Evolutionary conservation across 306 rosid genomes (phyloP).

Genomic region (Rosa chinensis): DNA sequence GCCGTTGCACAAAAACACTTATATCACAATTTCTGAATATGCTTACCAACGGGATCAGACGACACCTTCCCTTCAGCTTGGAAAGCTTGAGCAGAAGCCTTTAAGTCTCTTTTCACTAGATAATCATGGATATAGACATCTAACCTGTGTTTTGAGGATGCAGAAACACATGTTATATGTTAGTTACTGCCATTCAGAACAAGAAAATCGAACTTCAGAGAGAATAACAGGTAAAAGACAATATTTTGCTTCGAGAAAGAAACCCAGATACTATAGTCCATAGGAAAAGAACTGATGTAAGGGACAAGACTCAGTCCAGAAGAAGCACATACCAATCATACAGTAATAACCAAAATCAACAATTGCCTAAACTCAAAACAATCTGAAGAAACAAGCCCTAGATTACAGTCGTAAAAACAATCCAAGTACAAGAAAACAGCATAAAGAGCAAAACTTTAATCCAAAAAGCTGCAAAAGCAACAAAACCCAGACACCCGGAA

Average conservation of each 20-base stretch:
- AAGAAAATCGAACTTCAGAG: constrained; percentile 20
- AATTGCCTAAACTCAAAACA: constrained; percentile 9
- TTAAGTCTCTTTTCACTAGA: constrained; percentile 90
- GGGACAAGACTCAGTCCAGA: background rate
- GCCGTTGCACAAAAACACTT: background rate
- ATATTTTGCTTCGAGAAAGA: background rate
- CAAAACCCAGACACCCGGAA: constrained; percentile 22
- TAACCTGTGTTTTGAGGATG: constrained; percentile 56
- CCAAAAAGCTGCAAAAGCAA: background rate
- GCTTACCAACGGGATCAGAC: constrained; percentile 98
- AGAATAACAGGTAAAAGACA: constrained; percentile 7
- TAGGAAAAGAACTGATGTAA: background rate
- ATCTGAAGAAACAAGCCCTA: constrained; percentile 28
- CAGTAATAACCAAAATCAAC: background rate
- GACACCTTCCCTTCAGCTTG: constrained; percentile 98
- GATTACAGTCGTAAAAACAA: background rate
- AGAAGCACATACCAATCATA: background rate
- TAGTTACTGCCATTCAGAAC: constrained; percentile 11
- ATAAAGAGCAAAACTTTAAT: constrained; percentile 30
- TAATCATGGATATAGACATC: constrained; percentile 99
- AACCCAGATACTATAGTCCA: background rate
- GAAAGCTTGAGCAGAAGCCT: constrained; percentile 97
- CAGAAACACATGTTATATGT: constrained; percentile 22
- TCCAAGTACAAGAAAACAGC: constrained; percentile 3
- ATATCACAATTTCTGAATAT: constrained; percentile 13